Evolutionary conservation across 1,139 yeast species (phyloP).

Genomic region (Debaryomycetaceae sp.): DNA sequence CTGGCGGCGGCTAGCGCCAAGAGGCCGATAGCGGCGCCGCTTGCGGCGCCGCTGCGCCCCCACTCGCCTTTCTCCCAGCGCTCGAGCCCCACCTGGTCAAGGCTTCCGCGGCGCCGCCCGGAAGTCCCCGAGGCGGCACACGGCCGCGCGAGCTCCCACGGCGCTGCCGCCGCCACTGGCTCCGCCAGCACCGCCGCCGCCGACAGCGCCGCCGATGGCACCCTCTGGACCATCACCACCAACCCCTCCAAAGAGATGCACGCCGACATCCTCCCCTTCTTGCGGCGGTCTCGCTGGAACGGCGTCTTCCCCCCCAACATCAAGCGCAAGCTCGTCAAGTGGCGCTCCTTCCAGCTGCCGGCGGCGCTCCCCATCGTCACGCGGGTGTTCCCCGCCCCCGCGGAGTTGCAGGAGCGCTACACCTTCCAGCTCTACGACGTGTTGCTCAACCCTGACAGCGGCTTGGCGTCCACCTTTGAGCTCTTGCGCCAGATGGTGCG

Average conservation of each 20-base stretch:
- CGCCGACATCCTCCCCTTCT: slow-evolving; percentile 33
- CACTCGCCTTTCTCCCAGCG: too few species aligned
- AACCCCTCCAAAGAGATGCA: slow-evolving; percentile 65
- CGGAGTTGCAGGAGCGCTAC: slow-evolving; percentile 61
- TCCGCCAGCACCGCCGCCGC: not conserved
- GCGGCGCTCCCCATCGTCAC: slow-evolving; percentile 86
- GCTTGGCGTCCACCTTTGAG: slow-evolving; percentile 51
- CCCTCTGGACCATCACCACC: slow-evolving; percentile 59
- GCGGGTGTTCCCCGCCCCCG: slow-evolving; percentile 65
- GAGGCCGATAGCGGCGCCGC: not conserved
- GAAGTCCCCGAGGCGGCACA: too few species aligned
- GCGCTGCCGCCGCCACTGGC: too few species aligned
- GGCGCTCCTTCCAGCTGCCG: slow-evolving; percentile 91
- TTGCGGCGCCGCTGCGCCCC: too few species aligned
- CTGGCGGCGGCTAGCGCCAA: not conserved
- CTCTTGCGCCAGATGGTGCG: slow-evolving; percentile 86
- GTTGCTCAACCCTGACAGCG: slow-evolving; percentile 50
- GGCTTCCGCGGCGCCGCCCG: too few species aligned
- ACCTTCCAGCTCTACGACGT: slow-evolving; percentile 65
- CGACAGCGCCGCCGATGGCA: not conserved
- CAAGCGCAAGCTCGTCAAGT: slow-evolving; percentile 67
- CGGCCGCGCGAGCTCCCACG: too few species aligned
- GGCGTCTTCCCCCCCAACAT: slow-evolving; percentile 76
- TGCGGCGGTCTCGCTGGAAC: slow-evolving; percentile 67
- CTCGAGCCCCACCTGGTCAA: too few species aligned